Percentiles rank a stretch among this genome's conserved stretches.
Conservation (phyloP, 129 eudicot genomes). For the Centella asiatica region DNA sequence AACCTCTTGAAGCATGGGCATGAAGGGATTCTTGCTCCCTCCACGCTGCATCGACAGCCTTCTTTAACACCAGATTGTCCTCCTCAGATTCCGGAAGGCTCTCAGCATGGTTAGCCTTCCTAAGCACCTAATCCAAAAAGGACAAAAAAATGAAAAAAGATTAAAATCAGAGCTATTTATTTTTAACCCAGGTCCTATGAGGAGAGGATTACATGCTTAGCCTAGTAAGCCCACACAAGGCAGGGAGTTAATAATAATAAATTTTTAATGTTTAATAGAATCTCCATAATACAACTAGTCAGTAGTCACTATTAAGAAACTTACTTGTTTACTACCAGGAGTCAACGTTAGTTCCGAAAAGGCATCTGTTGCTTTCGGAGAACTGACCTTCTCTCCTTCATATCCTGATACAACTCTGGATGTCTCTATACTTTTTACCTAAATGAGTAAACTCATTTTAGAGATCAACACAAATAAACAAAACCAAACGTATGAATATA, state of each 20-base stretch:
- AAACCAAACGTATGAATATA: not conserved
- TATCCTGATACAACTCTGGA: conserved; percentile 45
- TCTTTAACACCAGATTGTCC: conserved; percentile 26
- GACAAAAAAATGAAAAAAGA: not conserved
- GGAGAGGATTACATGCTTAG: not conserved
- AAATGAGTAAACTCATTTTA: not conserved
- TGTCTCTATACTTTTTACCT: conserved; percentile 37
- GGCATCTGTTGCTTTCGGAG: conserved; percentile 34
- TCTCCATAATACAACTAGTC: not conserved
- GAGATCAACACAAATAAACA: not conserved
- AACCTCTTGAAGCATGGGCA: conserved; percentile 15
- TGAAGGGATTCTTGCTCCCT: conserved; percentile 14
- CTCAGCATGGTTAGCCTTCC: not conserved
- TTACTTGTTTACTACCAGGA: conserved; percentile 52
- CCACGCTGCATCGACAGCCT: conserved; percentile 24
- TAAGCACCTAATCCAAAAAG: conserved; percentile 10
- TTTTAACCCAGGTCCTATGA: not conserved
- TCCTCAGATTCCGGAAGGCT: conserved; percentile 15
- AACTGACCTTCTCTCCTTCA: conserved; percentile 43
- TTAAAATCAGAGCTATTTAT: conserved; percentile 1
- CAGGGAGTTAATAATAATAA: no score
- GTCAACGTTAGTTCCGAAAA: conserved; percentile 34
- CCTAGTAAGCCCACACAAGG: not conserved
- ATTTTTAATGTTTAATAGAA: not conserved
- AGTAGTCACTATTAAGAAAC: not conserved